Evolutionary conservation across 2,329 filamentous ascomycete genomes (phyloP), one percentile per base, ranked within the genome.

Genomic region (Dothistroma septosporum): DNA sequence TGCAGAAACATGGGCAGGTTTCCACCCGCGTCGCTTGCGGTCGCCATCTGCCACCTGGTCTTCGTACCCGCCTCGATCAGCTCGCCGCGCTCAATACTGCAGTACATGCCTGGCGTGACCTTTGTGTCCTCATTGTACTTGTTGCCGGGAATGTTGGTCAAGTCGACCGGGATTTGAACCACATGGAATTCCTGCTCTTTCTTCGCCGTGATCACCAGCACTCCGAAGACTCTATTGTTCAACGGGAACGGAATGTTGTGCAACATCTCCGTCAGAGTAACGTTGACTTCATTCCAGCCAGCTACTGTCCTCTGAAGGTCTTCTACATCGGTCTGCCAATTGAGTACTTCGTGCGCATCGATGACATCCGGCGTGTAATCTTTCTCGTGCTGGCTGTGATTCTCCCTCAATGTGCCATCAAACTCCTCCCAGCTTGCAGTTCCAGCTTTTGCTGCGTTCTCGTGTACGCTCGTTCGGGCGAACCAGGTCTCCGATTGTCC

Each of bases 31-130:
- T 92, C 84, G 61, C 86, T 88, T 11, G 86, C 83, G 10, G 89
- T 92, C 9, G 85, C 88, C 88, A 93, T 92, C 60, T 87, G 78
- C 90, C 90, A 94, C 73, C 88, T 86, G 52, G 90, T 79, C 5
- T 75, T 71, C 31, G 54, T 57, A 3, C 68, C 69, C 14, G 63
- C 71, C 5, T 73, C 73, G 4, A 81, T 62, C 68, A 80, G 76
- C 59, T 80, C 76, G 35, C 88, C 76, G 50, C 83, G 76, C 76
- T 92, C 89, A 1, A 91, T 78, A 64, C 85, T 87, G 31, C 80
- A 83, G 68, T 91, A 91, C 10, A 78, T 77, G 4, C 83, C 89
- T 32, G 82, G 73, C 8, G 86, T 81, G 2, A 83, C 74, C 57
- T 68, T 70, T 2, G 63, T 58, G 62, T 67, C 61, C 64, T 68